These are phyloP conservation scores for Medicago lupulina DNA, from an alignment of 306 rosid genomes.

Conservation along the genomic window DNA sequence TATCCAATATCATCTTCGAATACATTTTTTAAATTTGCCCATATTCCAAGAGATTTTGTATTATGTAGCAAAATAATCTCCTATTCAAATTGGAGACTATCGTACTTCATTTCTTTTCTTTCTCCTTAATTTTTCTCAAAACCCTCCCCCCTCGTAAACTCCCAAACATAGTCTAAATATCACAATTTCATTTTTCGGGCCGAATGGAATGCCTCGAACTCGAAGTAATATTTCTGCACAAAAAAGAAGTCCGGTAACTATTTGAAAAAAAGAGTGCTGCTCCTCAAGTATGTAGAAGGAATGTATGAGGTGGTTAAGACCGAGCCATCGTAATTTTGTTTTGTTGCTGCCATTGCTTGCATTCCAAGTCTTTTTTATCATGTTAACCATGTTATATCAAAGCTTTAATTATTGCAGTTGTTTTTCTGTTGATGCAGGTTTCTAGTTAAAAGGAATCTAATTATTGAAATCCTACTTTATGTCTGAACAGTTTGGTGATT, in stretches of 20 bases:
- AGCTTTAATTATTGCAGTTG: conserved; percentile 26
- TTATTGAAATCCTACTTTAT: background rate
- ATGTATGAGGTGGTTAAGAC: conserved; percentile 50
- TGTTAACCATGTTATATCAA: conserved; percentile 32
- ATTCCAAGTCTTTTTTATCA: conserved; percentile 40
- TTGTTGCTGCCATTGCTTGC: conserved; percentile 44
- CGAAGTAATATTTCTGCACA: no score
- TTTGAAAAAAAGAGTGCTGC: conserved; percentile 9
- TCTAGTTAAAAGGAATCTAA: conserved; percentile 37
- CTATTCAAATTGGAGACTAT: background rate
- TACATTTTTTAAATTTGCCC: no score
- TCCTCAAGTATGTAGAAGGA: conserved; percentile 9
- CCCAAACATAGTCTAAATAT: no score
- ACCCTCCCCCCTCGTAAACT: no score
- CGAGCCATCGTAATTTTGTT: conserved; percentile 53
- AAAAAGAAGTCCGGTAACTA: no score
- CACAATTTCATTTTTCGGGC: no score
- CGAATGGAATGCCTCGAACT: no score
- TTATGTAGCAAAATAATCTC: no score
- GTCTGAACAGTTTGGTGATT: conserved; percentile 6
- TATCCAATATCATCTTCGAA: no score
- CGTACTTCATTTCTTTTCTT: background rate
- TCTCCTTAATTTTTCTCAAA: background rate
- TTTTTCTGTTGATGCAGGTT: background rate
- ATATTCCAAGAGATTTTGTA: no score